These are phyloP conservation scores for Tylopilus plumbeoviolaceoides DNA, from an alignment of 768 basidiomycete genomes.

Conservation along the genomic window DNA sequence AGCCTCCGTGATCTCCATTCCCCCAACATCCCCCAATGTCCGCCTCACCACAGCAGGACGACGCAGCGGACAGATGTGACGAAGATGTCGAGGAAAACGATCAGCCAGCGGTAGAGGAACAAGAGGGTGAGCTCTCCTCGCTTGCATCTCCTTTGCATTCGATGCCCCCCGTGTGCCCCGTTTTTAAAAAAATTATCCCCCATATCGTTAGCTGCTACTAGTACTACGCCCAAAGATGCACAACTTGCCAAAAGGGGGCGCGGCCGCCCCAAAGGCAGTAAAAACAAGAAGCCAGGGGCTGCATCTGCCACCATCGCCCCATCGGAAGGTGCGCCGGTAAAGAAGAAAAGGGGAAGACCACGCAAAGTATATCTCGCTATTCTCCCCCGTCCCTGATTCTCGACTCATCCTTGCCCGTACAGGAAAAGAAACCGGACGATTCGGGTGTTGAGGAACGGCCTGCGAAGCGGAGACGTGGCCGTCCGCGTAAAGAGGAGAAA, in stretches of 20 bases:
- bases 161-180: conserved; percentile 9
- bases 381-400: conserved; percentile 21
- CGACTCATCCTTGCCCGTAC: conserved; percentile 9
- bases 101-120: conserved; percentile 33
- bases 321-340: conserved; percentile 29
- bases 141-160: conserved; percentile 9
- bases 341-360: conserved; percentile 49
- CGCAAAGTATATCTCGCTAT: conserved; percentile 39
- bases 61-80: conserved; percentile 49
- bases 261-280: conserved; percentile 88
- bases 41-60: conserved; percentile 54
- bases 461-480: conserved; percentile 67
- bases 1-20: conserved; percentile 25
- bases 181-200: conserved; percentile 20
- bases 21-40: conserved; percentile 46
- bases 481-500: conserved; percentile 66
- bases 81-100: conserved; percentile 59
- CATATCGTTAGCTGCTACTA: conserved; percentile 36
- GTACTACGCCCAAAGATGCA: conserved; percentile 36
- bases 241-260: conserved; percentile 67
- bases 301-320: conserved; percentile 26
- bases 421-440: conserved; percentile 37
- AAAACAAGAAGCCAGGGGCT: conserved; percentile 55
- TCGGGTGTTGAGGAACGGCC: conserved; percentile 51
- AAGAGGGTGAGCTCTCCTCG: conserved; percentile 26